Evolutionary conservation across 2,329 filamentous ascomycete species (phyloP), one percentile per base, ranked within the genome.

Genomic region (Ceratocystis diversiconidia): DNA sequence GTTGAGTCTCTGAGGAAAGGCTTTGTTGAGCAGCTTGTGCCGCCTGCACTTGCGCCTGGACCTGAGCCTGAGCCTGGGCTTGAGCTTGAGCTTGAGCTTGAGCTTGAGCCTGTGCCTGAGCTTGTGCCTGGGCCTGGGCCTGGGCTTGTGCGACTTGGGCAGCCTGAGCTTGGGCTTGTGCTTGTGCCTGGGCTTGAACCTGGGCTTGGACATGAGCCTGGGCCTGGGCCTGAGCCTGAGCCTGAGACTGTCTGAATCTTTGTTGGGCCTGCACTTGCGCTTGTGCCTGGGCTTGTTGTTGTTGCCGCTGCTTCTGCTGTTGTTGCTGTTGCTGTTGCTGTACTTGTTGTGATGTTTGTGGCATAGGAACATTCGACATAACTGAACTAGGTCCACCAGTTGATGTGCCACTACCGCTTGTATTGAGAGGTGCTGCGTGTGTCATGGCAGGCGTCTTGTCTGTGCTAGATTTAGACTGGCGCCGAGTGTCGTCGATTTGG

Each of bases 401-500:
- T n/a, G 55, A 59, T n/a, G 28, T 59, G 12, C 55, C 55, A 7
- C 55, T 30, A 36, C 15, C 28, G n/a, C 55, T n/a, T 30, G 55
- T 36, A 36, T 19, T 59, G 15, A 59, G 30, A 59, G 28, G 55
- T 66, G 19, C 66, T 66, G 50, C 30, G 10, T 61, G 43, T 46
- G 57, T 15, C 8, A 52, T 28, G 8, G 28, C 36, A 52, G 36
- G 17, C 17, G 44, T 19, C 44, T 63, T 46, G 17, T 64, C 63
- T 25, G 61, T 48, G 41, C 22, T 25, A 12, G 17, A 17, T 15
- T 63, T 59, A 12, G 59, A 52, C 19, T 71, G 70, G 32, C 70
- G 70, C 55, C 73, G 72, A 4, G 64, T 69, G 15, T 75, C 71
- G 22, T 77, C 76, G 3, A 76, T 73, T 61, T 77, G 72, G 17